Evolutionary conservation across 495 filamentous ascomycete genomes (phyloP).

Genomic region (Astrocystis sublimbata): DNA sequence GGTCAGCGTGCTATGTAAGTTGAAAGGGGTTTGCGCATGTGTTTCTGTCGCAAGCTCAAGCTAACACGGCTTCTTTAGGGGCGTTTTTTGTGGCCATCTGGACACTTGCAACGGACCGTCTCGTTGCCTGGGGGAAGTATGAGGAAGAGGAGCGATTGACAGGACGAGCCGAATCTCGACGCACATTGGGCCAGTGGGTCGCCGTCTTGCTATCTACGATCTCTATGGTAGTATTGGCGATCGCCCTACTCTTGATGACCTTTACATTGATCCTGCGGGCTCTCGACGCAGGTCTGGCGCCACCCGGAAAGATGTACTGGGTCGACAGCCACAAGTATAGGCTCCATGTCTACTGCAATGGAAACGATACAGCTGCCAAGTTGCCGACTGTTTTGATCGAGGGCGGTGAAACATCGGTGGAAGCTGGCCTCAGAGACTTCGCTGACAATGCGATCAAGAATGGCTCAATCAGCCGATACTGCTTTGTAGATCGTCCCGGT

Average conservation of each 20-base stretch:
- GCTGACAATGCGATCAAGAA: conserved; percentile 64
- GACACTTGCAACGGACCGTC: conserved; percentile 49
- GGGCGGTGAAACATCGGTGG: conserved; percentile 75
- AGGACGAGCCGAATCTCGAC: conserved; percentile 81
- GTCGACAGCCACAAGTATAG: conserved; percentile 77
- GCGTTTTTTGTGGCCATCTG: conserved; percentile 48
- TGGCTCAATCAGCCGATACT: conserved; percentile 81
- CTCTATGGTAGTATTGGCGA: conserved; percentile 62
- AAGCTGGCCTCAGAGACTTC: conserved; percentile 72
- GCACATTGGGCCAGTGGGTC: conserved; percentile 78
- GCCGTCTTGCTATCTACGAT: conserved; percentile 77
- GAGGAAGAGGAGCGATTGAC: conserved; percentile 93
- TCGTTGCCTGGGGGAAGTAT: conserved; percentile 84
- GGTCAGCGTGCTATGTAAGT: conserved; percentile 76
- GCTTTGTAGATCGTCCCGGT: conserved; percentile 93
- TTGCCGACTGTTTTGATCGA: conserved; percentile 78
- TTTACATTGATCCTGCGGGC: conserved; percentile 75
- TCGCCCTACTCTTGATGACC: conserved; percentile 71
- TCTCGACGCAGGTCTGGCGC: conserved; percentile 67
- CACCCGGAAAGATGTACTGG: conserved; percentile 70
- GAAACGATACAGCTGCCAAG: conserved; percentile 59
- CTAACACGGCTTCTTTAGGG: conserved; percentile 45
- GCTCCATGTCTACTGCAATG: conserved; percentile 83
- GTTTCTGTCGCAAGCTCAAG: conserved; percentile 62
- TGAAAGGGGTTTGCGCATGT: conserved; percentile 12